Evolutionary conservation across 768 basidiomycete genomes (phyloP).

Genomic region (Suillus hirtellus): DNA sequence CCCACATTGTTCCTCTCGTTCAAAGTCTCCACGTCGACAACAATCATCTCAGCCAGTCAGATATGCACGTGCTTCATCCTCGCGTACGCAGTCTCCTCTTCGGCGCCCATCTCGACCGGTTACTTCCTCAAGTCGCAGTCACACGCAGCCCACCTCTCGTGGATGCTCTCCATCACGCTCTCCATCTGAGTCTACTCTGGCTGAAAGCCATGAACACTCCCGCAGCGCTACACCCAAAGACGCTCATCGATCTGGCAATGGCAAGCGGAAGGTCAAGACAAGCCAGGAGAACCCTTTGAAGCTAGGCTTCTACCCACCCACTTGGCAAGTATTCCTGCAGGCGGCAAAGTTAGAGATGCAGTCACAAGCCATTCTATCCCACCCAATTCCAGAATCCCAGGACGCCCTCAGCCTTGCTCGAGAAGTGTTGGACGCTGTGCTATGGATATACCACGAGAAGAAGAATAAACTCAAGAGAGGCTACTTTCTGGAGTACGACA

Average conservation of each 20-base stretch:
- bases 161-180: neutral
- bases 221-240: neutral
- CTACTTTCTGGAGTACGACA: neutral
- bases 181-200: neutral
- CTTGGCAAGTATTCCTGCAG: no score
- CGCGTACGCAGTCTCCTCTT: neutral
- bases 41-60: no score
- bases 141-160: neutral
- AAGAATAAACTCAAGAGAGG: neutral
- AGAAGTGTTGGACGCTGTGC: no score
- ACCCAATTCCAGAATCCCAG: neutral
- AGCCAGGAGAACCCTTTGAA: no score
- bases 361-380: neutral
- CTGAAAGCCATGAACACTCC: fast-evolving
- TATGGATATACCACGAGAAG: no score
- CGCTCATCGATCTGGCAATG: neutral
- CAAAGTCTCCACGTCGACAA: no score
- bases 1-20: no score
- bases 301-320: no score
- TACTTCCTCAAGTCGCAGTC: neutral
- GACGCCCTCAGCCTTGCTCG: no score
- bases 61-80: neutral
- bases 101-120: neutral
- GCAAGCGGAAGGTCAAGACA: no score
- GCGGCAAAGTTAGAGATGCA: no score